Base-by-base conservation (phyloP, 106 monocot species). In the Iris macrosiphon region DNA sequence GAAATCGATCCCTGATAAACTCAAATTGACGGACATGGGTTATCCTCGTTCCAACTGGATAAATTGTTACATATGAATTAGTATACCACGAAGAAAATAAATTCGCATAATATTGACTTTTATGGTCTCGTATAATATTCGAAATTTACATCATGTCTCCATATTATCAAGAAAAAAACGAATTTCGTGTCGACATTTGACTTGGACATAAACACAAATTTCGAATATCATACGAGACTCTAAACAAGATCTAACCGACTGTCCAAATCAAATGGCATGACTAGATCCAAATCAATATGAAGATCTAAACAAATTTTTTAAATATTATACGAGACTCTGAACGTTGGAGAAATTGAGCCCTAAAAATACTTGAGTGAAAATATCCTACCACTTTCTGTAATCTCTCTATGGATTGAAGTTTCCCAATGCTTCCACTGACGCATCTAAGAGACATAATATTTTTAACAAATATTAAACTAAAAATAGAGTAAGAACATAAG, bases 401-500 rank as follows among this genome's bases (percentile, higher is more conserved):
- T 49, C 21, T 71, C 25, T 67, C 72, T 75, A 24, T 79, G 62
- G 32, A 84, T 84, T 35, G 65, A 58, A 41, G 75, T 55, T 63
- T 84, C 84, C 84, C 84, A 84, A 0, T 42, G 58, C 48, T 84
- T 79, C 84, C 84, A 84, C 34, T 75, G 70, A 3, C 49, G 51
- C 48, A 84, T 84, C 84, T 84, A 41, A 77, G 1, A 59, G 7
- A 48, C 18, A 12, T n/a, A 27, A 32, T 5, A n/a, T 18, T 7
- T 39, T 8, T 23, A 39, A 22, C n/a, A 3, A 8, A 27, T 3
- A 62, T 16, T 13, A 14, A 14, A 20, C 25, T 0, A 44, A 27
- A 23, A 2, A 32, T 33, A 16, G 25, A 20, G 21, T 3, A 24
- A 6, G 49, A 51, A 17, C 8, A 44, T 18, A 13, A 28, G 23